Evolutionary conservation across 164 flowering plant species (phyloP), one percentile per base, ranked within the genome.

Genomic region (Hamamelis virginiana): DNA sequence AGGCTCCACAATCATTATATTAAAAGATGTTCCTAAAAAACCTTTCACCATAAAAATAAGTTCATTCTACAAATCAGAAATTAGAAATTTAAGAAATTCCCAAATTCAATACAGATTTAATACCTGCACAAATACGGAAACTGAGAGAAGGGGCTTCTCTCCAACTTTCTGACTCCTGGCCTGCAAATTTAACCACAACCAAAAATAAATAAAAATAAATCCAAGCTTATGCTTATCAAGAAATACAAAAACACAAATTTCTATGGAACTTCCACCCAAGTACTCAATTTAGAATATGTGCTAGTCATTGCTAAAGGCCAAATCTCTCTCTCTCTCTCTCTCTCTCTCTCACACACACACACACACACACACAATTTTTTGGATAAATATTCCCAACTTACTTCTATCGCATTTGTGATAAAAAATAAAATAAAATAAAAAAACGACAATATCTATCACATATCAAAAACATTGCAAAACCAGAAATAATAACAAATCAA

Each of bases 71-170:
- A 23, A 3, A 26, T 21, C 45, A 15, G 52, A 64, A 64, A 19
- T 38, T 18, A 15, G 11, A 25, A 58, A 51, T 26, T 50, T 8
- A 3, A 0, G 14, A 66, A 50, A n/a, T 19, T 5, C 6, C 4
- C 55, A 33, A 28, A 21, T 3, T 15, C 16, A 60, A 46, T 48
- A n/a, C 38, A 46, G 45, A 53, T 33, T 23, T 38, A 67, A 27
- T 73, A 94, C 98, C 92, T 94, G 97, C 48, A 83, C 73, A 72
- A 94, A 86, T 72, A 90, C 84, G 69, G 97, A 88, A 48, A 92
- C 9, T 11, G 98, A 91, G 25, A 94, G 90, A 74, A 90, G 89
- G 13, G 98, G 90, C 76, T 91, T 94, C 80, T 94, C 98, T 68
- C 95, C 97, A 78, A 88, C 91, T 78, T 92, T 94, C 70, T 94